A percentile compares a stretch with the other conserved stretches of the same genome.
Evolutionary conservation across 208 protist genomes (phyloP).

Genomic region (Acanthamoeba castellanii): DNA sequence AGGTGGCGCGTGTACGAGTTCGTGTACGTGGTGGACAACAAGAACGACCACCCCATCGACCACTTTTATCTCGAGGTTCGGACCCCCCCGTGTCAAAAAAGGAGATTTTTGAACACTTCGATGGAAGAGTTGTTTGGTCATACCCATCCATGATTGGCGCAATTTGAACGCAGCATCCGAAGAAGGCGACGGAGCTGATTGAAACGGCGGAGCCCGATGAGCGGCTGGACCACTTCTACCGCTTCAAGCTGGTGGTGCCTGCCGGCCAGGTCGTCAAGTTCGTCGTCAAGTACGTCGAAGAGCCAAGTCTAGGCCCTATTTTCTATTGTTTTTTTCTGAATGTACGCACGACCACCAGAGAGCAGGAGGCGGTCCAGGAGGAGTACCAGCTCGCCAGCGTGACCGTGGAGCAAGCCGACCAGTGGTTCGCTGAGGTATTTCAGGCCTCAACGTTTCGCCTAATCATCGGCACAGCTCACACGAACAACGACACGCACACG

Average conservation of each 20-base stretch:
- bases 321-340: neutral
- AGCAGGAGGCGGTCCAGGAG: neutral
- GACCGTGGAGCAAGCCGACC: neutral
- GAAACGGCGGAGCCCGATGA: slow-evolving; percentile 44
- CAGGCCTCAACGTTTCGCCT: too few relatives aligned
- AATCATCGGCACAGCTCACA: too few relatives aligned
- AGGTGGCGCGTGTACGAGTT: slow-evolving; percentile 20
- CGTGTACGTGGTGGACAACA: slow-evolving; percentile 11
- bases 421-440: neutral
- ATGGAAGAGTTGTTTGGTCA: too few relatives aligned
- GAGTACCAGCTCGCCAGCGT: neutral
- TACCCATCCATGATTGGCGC: too few relatives aligned
- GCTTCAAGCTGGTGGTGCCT: slow-evolving; percentile 24
- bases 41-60: neutral
- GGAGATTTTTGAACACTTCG: too few relatives aligned
- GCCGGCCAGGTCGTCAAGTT: slow-evolving; percentile 43
- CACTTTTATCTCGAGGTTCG: slow-evolving; percentile 29
- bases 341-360: neutral
- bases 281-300: slow-evolving; percentile 16
- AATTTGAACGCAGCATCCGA: neutral
- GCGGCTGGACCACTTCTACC: slow-evolving; percentile 28
- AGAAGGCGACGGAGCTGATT: neutral
- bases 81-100: too few relatives aligned
- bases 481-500: too few relatives aligned
- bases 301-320: too few relatives aligned